phyloP scores from a whole-genome alignment of 768 basidiomycete genomes.

The Kwoniella shandongensis region DNA sequence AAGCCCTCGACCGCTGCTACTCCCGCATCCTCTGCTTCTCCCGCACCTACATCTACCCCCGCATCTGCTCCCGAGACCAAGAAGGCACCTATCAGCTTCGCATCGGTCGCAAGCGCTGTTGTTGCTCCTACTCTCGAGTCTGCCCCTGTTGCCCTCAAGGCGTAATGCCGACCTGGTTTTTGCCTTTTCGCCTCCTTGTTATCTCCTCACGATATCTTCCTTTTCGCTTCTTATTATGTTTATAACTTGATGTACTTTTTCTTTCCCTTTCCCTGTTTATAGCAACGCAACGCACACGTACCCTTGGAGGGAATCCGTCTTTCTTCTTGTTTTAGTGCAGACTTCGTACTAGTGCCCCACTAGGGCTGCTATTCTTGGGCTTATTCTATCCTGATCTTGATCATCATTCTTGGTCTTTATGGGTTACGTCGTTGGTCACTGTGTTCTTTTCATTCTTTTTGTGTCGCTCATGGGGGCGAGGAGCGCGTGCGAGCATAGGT shows the following conservation, averaged over 20 bases:
- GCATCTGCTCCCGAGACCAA: constrained; percentile 24
- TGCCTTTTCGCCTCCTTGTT: no score
- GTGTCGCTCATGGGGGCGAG: no score
- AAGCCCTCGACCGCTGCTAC: constrained; percentile 30
- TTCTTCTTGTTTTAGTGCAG: no score
- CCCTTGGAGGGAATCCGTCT: constrained; percentile 6
- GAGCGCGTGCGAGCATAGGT: no score
- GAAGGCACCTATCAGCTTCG: constrained; percentile 37
- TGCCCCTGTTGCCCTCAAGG: constrained; percentile 38
- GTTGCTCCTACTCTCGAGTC: constrained; percentile 17
- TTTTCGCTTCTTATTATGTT: no score
- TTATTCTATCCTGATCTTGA: no score
- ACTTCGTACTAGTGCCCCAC: no score
- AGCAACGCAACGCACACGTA: constrained; percentile 4
- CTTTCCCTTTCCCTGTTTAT: background rate
- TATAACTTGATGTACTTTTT: background rate
- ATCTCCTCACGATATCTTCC: no score
- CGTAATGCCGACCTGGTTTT: constrained; percentile 17
- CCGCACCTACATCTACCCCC: constrained; percentile 2
- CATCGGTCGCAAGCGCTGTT: constrained; percentile 32
- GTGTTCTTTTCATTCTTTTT: no score
- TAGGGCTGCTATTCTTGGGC: no score
- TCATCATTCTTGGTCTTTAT: no score
- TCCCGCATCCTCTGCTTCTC: constrained; percentile 15
- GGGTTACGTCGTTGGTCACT: no score